phyloP scores from a whole-genome alignment of 345 rosid genomes.

The Citrus unshiu region DNA sequence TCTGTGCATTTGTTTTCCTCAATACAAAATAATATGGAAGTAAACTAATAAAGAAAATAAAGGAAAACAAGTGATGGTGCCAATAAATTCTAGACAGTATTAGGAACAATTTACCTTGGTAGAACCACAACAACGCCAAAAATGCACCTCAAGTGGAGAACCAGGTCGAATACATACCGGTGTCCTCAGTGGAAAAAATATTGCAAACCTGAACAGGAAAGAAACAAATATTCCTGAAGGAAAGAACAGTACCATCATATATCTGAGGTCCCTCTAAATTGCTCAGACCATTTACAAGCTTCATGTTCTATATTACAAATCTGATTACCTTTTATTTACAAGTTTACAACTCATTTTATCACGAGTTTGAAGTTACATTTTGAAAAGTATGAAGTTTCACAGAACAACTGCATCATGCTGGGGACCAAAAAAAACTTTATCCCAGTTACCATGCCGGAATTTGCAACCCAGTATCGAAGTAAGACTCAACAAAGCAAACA shows the following conservation, averaged over 20 bases:
- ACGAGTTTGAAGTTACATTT: neutral
- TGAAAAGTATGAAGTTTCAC: neutral
- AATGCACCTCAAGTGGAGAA: conserved; percentile 71
- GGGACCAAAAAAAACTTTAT: neutral
- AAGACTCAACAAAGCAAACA: neutral
- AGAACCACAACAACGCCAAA: conserved; percentile 88
- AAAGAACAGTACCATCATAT: neutral
- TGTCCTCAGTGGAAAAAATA: conserved; percentile 89
- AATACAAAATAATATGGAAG: neutral
- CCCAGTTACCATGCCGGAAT: neutral
- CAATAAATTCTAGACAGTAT: neutral
- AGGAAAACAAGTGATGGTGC: neutral
- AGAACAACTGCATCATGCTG: neutral
- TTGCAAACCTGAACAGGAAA: conserved; percentile 66
- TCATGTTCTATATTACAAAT: neutral
- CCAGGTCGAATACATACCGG: conserved; percentile 60
- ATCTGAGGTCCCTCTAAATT: neutral
- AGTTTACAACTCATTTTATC: neutral
- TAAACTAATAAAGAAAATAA: neutral
- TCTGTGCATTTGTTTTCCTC: neutral
- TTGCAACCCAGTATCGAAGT: neutral
- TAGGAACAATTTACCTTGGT: conserved; percentile 53
- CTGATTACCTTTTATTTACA: neutral
- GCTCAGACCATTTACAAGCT: neutral
- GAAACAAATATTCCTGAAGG: neutral